phyloP scores from a whole-genome alignment of 2,329 filamentous ascomycete genomes.

The Paracoccidioides lutzii region DNA sequence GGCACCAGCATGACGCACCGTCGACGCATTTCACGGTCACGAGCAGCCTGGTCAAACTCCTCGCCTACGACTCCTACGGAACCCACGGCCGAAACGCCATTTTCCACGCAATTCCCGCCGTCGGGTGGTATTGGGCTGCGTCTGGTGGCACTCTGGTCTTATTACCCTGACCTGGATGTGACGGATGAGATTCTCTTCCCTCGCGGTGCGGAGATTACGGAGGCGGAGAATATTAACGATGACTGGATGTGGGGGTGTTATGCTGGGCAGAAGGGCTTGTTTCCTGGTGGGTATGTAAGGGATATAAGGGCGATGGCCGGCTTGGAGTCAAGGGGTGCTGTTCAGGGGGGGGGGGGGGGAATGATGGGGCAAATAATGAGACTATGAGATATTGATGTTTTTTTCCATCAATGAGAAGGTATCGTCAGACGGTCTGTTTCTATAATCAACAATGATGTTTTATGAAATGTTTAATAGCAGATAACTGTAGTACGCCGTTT shows the following conservation, averaged over 20 bases:
- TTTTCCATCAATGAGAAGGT: too few relatives aligned
- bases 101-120: conserved; percentile 46
- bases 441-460: too few relatives aligned
- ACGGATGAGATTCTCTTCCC: conserved; percentile 73
- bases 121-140: conserved; percentile 58
- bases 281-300: conserved; percentile 64
- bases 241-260: conserved; percentile 87
- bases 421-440: too few relatives aligned
- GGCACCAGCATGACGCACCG: conserved; percentile 7
- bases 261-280: conserved; percentile 65
- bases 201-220: conserved; percentile 64
- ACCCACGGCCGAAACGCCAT: conserved; percentile 10
- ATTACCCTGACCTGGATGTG: conserved; percentile 50
- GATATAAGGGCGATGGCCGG: conserved; percentile 28
- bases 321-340: neutral
- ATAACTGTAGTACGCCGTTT: too few relatives aligned
- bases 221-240: conserved; percentile 76
- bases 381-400: neutral
- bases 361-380: neutral
- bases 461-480: too few relatives aligned
- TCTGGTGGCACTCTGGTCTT: conserved; percentile 59
- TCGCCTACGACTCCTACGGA: conserved; percentile 43
- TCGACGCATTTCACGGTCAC: conserved; percentile 10
- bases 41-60: conserved; percentile 5
- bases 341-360: too few relatives aligned